Percentiles rank a stretch among this genome's conserved stretches.
These are phyloP conservation scores for Neophaeococcomyces mojaviensis DNA, from an alignment of 2,329 filamentous ascomycete genomes.

Conservation along the genomic window DNA sequence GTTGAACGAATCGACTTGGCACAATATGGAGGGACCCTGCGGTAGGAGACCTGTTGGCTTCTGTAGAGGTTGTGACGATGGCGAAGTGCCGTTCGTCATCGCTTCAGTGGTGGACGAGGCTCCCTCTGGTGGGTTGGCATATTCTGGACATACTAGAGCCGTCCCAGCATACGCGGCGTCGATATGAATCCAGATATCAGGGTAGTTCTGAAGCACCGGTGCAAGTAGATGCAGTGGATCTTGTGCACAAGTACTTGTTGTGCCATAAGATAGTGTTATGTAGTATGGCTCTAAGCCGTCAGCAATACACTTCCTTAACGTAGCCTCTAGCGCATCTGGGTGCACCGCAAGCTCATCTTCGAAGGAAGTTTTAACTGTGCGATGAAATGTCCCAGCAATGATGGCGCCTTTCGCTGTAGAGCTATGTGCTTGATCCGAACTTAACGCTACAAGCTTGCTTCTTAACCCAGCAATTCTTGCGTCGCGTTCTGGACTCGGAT, in stretches of 20 bases:
- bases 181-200: slow-evolving; percentile 78
- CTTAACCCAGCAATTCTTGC: slow-evolving; percentile 61
- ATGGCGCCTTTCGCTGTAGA: slow-evolving; percentile 80
- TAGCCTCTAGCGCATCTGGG: slow-evolving; percentile 51
- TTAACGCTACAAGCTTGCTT: slow-evolving; percentile 69
- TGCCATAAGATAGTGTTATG: slow-evolving; percentile 74
- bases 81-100: slow-evolving; percentile 49
- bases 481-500: slow-evolving; percentile 52
- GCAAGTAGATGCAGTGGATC: slow-evolving; percentile 70
- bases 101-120: slow-evolving; percentile 36
- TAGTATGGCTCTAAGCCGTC: slow-evolving; percentile 78
- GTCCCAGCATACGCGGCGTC: slow-evolving; percentile 90
- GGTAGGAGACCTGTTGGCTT: slow-evolving; percentile 33
- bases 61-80: slow-evolving; percentile 63
- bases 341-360: slow-evolving; percentile 64
- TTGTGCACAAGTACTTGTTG: slow-evolving; percentile 78
- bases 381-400: slow-evolving; percentile 77
- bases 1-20: slow-evolving; percentile 67
- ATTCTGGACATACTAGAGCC: slow-evolving; percentile 73
- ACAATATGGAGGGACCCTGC: neutral
- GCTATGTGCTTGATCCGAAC: slow-evolving; percentile 71
- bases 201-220: slow-evolving; percentile 42
- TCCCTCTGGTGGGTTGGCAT: slow-evolving; percentile 33
- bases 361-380: slow-evolving; percentile 56
- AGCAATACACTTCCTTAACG: slow-evolving; percentile 57